phyloP scores from a whole-genome alignment of 331 rosid species.

The Acacia concinna region DNA sequence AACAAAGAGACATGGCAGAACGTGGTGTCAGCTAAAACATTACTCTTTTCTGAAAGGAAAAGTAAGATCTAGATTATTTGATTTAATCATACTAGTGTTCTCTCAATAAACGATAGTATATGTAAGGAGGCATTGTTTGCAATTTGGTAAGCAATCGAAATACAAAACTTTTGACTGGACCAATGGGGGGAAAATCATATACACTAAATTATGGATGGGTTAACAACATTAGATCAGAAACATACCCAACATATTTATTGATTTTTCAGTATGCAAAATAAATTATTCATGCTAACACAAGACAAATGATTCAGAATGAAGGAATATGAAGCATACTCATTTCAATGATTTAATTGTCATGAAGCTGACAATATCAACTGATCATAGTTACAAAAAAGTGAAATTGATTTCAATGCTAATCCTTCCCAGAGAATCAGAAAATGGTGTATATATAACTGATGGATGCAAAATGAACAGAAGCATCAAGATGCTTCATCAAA shows the following conservation, averaged over 20 bases:
- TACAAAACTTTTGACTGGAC: background rate
- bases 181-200: background rate
- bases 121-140: background rate
- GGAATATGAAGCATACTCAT: background rate
- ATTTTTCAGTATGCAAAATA: background rate
- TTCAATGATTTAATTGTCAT: background rate
- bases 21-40: background rate
- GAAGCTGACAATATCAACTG: background rate
- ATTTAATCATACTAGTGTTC: constrained; percentile 6
- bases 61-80: constrained; percentile 14
- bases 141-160: constrained; percentile 15
- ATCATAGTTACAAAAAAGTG: background rate
- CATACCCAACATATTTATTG: background rate
- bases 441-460: background rate
- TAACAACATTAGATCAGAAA: background rate
- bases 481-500: background rate
- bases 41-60: background rate
- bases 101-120: background rate
- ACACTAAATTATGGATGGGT: background rate
- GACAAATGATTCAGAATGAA: background rate
- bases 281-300: background rate
- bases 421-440: background rate
- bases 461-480: constrained; percentile 7
- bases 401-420: constrained; percentile 3
- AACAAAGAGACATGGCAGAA: constrained; percentile 15